Base-by-base conservation (phyloP, 2,329 filamentous ascomycete species). In the Aspergillus proliferans region DNA sequence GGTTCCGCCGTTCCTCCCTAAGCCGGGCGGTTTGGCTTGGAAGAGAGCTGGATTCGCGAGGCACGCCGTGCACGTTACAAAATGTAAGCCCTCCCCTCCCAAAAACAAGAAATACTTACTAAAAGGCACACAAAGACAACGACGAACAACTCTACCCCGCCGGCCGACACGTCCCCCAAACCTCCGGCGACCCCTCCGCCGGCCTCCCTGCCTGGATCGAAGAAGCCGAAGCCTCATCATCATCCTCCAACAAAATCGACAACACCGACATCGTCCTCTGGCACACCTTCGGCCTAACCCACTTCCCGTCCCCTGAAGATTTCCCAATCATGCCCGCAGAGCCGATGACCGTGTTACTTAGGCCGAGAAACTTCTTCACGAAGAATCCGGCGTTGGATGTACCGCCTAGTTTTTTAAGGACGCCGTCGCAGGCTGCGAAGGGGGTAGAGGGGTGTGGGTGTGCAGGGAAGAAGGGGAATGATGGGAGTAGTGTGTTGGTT, bases 201-300 rank as follows among this genome's bases (percentile, higher is more conserved):
- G 88, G 88, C 28, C 73, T 94, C 2, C 85, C 86, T 0, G 77
- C 83, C 57, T 92, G 88, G 88, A 85, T 93, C 57, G 72, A 75
- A 15, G 61, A 58, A 12, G 82, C 82, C 21, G 26, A 30, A 30
- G 10, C 26, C 26, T 10, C 26, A 9, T 28, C 26, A 7, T 81
- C 89, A 52, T 83, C 86, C 10, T 73, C 72, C 42, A 82, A 80
- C 49, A 79, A 75, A 22, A 83, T 95, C 57, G 87, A 86, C 48
- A 86, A 95, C 74, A 87, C 84, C 0, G 88, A 96, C 65, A 73
- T 95, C 26, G 90, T 96, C 1, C 79, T 95, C 14, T 96, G 90
- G 90, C 90, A 95, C 71, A 95, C 89, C 0, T 96, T 95, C 62
- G 91, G 91, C 33, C 77, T 95, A 33, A 92, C 86, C 0, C 91